Evolutionary conservation across 805 yeast species (phyloP).

Genomic region (Candida piceae): DNA sequence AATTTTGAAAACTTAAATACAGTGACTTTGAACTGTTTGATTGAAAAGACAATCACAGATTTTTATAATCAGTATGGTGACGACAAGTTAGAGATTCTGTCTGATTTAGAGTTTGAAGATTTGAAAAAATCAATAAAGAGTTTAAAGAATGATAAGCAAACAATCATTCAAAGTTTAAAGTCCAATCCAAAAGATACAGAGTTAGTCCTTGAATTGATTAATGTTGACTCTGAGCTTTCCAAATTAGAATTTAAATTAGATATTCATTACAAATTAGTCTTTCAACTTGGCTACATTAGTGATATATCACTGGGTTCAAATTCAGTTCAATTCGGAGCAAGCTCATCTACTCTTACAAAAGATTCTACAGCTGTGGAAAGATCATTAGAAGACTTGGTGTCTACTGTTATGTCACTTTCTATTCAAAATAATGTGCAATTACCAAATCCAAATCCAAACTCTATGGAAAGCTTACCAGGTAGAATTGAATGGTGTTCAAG

Average conservation of each 20-base stretch:
- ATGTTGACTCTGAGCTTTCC: constrained; percentile 8
- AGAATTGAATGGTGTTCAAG: constrained; percentile 28
- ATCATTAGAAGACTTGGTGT: constrained; percentile 39
- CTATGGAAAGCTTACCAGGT: constrained; percentile 18
- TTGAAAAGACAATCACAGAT: constrained; percentile 17
- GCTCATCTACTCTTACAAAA: no score
- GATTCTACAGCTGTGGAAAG: constrained; percentile 14
- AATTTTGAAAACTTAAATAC: constrained; percentile 7
- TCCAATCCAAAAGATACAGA: not conserved
- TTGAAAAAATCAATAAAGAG: constrained; percentile 4
- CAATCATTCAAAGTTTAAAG: constrained; percentile 1
- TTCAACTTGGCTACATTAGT: constrained; percentile 44
- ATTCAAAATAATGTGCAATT: constrained; percentile 37
- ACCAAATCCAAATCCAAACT: constrained; percentile 28
- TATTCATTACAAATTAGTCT: constrained; percentile 40
- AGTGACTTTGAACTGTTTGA: constrained; percentile 11
- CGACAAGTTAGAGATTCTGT: constrained; percentile 5
- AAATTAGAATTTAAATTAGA: constrained; percentile 21
- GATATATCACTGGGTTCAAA: constrained; percentile 9
- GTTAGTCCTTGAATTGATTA: constrained; percentile 2
- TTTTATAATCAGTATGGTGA: constrained; percentile 5
- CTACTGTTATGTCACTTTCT: constrained; percentile 43
- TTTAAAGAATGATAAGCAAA: constrained; percentile 6
- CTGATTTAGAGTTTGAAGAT: constrained; percentile 11
- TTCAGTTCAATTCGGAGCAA: no score